Conservation (phyloP, 2,329 filamentous ascomycete genomes). For the Fusarium ambrosium region DNA sequence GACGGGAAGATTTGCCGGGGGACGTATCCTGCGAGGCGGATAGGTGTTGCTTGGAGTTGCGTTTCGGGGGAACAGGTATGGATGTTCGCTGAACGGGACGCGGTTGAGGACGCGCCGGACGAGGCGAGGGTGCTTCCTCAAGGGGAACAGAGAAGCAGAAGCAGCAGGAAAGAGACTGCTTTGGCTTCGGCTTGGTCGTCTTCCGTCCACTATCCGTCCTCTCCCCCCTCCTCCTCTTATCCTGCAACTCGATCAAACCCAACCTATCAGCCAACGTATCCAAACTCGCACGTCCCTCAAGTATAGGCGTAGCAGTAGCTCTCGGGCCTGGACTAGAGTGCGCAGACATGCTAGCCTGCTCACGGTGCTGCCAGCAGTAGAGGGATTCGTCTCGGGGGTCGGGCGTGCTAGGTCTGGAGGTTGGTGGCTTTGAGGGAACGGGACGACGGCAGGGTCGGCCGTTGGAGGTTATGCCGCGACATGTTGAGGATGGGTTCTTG, state of each 20-base stretch:
- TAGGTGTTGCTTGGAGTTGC: slow-evolving; percentile 35
- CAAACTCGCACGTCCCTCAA: slow-evolving; percentile 80
- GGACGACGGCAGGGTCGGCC: slow-evolving; percentile 87
- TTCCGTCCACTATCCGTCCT: slow-evolving; percentile 42
- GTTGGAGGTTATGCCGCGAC: slow-evolving; percentile 84
- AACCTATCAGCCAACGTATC: slow-evolving; percentile 88
- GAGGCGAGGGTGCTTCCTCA: slow-evolving; percentile 57
- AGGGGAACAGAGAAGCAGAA: slow-evolving; percentile 67
- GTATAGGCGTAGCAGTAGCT: slow-evolving; percentile 63
- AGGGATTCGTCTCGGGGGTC: slow-evolving; percentile 71
- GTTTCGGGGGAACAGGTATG: slow-evolving; percentile 34
- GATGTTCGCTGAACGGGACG: slow-evolving; percentile 58
- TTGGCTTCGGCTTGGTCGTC: slow-evolving; percentile 36
- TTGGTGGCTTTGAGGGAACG: slow-evolving; percentile 59
- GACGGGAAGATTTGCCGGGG: slow-evolving; percentile 48
- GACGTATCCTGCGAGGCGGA: slow-evolving; percentile 40
- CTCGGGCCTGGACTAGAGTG: slow-evolving; percentile 61
- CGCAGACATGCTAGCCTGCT: slow-evolving; percentile 75
- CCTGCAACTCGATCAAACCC: slow-evolving; percentile 77
- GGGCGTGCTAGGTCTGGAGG: slow-evolving; percentile 47
- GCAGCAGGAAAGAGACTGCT: slow-evolving; percentile 57
- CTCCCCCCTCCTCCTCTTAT: slow-evolving; percentile 48
- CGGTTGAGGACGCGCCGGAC: slow-evolving; percentile 61
- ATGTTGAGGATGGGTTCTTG: slow-evolving; percentile 85
- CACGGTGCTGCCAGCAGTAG: slow-evolving; percentile 97